These are phyloP conservation scores for Tolypocladium nubicola DNA, from an alignment of 2,329 filamentous ascomycete genomes.

Conservation along the genomic window DNA sequence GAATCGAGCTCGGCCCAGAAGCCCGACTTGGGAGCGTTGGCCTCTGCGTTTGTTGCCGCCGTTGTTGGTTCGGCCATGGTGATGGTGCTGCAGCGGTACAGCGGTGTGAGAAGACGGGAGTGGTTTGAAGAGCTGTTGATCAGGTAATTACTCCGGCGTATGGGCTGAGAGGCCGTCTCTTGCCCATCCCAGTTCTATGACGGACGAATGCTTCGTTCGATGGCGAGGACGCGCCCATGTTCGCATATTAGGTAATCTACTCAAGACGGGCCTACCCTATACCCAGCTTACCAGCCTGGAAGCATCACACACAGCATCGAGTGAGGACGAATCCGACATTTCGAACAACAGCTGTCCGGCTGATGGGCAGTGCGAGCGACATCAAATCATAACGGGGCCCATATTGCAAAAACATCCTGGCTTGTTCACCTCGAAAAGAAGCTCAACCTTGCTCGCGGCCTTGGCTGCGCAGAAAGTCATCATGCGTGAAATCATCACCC, in stretches of 20 bases:
- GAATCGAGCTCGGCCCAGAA: conserved; percentile 29
- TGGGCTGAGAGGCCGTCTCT: neutral
- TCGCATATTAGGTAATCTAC: neutral
- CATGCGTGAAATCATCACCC: conserved; percentile 92
- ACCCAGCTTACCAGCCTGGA: too few species aligned
- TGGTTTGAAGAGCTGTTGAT: neutral
- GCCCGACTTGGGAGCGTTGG: conserved; percentile 6
- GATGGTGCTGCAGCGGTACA: neutral
- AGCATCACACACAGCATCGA: neutral
- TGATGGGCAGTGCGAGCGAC: neutral
- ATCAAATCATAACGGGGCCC: neutral
- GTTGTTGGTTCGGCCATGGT: conserved; percentile 1
- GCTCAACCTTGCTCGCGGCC: neutral
- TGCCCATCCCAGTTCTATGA: neutral
- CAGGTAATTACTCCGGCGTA: too few species aligned
- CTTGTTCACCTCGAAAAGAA: neutral
- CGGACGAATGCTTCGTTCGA: neutral
- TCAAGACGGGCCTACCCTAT: neutral
- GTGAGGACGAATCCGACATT: neutral
- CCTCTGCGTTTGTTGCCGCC: neutral
- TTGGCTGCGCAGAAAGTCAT: neutral
- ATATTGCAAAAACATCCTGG: neutral
- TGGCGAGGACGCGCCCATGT: neutral
- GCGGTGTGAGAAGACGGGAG: neutral
- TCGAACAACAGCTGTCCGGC: neutral